These are phyloP conservation scores for Aegilops tauschii DNA, from an alignment of 176 grass and related monocot species.

Conservation along the genomic window DNA sequence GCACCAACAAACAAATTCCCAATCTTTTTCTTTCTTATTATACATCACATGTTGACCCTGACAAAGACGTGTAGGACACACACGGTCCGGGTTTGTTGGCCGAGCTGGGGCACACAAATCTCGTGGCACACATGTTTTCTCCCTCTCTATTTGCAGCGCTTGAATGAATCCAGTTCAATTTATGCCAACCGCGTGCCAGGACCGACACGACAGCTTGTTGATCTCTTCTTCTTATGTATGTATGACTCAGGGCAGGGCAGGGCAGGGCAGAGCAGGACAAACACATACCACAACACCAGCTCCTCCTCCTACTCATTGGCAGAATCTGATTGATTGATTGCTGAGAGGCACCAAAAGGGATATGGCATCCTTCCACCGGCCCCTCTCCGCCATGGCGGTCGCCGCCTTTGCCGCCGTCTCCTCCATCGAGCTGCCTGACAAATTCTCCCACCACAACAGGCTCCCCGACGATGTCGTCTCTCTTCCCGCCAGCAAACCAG, in stretches of 20 bases:
- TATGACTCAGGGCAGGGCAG: conserved; percentile 17
- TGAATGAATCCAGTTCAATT: not conserved
- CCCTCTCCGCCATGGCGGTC: conserved; percentile 72
- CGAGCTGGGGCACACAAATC: conserved; percentile 11
- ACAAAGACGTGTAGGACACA: conserved; percentile 10
- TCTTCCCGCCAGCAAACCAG: not conserved
- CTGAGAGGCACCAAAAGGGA: not conserved
- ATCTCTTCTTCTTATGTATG: not conserved
- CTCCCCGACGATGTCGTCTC: not conserved
- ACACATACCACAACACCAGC: not conserved
- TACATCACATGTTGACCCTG: conserved; percentile 2
- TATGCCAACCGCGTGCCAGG: conserved; percentile 6
- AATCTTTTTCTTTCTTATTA: not conserved
- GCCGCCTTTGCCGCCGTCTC: conserved; percentile 65
- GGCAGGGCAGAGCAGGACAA: not conserved
- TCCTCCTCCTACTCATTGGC: not conserved
- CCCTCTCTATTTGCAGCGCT: not conserved
- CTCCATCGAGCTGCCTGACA: conserved; percentile 58
- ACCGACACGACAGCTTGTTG: not conserved
- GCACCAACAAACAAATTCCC: not conserved
- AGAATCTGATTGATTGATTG: not conserved
- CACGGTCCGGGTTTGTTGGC: not conserved
- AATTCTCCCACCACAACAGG: conserved; percentile 42
- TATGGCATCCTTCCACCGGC: conserved; percentile 86
- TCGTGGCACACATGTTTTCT: not conserved